Evolutionary conservation across 495 filamentous ascomycete species (phyloP), one percentile per base, ranked within the genome.

Genomic region (Corynascus novoguineensis): DNA sequence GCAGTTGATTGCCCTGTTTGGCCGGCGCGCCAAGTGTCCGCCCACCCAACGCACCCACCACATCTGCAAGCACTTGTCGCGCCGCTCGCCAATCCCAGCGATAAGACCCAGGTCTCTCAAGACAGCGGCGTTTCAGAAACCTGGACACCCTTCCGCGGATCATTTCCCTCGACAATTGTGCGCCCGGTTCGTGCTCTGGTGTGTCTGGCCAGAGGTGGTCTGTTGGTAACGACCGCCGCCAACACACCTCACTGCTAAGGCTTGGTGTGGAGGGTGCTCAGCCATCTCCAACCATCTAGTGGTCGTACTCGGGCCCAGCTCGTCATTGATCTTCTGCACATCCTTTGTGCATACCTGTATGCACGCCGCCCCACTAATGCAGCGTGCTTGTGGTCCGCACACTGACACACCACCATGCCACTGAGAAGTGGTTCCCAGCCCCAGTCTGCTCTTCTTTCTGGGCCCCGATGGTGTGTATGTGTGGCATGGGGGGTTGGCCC

Each of bases 61-160:
- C 50, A 59, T 48, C 57, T 59, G 49, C 57, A 59, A 51, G 49
- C 41, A 53, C 50, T 59, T 58, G 21, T 22, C 24, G 57, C 49
- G 48, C 6, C 34, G 24, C 32, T 2, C 40, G 34, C 42, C 50
- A 53, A 59, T 29, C 50, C 42, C 42, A 9, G 34, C 34, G 27
- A 49, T 22, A 48, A 37, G n/a, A 31, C 25, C 45, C n/a, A 12
- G 17, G 11, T 40, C 27, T 24, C 25, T 10, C 49, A 49, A 41
- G 45, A 56, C 53, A 49, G 15, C 31, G 17, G 34, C 44, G 53
- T 56, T 56, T 56, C 53, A 56, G 45, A 42, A 56, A 15, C 14
- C 44, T 41, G 34, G 21, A 17, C 31, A 15, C 27, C 44, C 41
- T 32, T 5, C 19, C 14, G 29, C 29, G 31, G 31, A 46, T 37